Base-by-base conservation (phyloP, 2,329 filamentous ascomycete genomes). In the Penicillium sp. region DNA sequence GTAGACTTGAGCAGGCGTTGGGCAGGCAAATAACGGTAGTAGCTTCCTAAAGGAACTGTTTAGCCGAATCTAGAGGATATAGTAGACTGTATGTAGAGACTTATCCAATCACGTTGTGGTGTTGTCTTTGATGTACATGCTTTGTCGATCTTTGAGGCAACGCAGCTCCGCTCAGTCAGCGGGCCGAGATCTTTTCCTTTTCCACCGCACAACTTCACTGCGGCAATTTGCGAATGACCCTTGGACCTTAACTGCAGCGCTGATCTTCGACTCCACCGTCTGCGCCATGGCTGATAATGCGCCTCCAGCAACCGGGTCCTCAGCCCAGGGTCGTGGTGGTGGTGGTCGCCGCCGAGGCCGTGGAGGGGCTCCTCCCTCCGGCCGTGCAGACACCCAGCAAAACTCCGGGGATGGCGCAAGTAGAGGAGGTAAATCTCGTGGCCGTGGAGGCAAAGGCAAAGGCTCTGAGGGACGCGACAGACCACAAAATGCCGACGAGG, bases 311-410 rank as follows among this genome's bases (percentile, higher is more conserved):
- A 47, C 62, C 44, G 58, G 55, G 45, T 61, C 64, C 48, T 62
- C 65, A 62, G 54, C 73, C 46, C 71, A 75, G 55, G 75, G 72
- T 52, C 66, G 73, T 56, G 68, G 72, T 23, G 68, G 72, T 23
- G 20, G 20, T 59, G 62, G 64, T 54, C 66, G 66, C 51, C 68
- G 72, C 46, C 68, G 74, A 47, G 69, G 71, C 37, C 64, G 71
- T 46, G 65, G 74, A 58, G 68, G 70, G 43, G 59, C 53, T 54
- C 66, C 61, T 24, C 60, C 63, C 39, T 40, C 55, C 29, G 65
- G 52, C 54, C 64, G 59, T 38, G 56, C 53, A 52, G 70, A 66
- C 48, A 56, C 47, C 50, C 66, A 55, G 35, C 56, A 55, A n/a
- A 57, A 49, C 25, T 41, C 57, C 43, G 52, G 56, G 12, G 63